Percentiles rank a stretch among this genome's conserved stretches.
phyloP scores from a whole-genome alignment of 345 rosid genomes.

The Lepidium didymum region DNA sequence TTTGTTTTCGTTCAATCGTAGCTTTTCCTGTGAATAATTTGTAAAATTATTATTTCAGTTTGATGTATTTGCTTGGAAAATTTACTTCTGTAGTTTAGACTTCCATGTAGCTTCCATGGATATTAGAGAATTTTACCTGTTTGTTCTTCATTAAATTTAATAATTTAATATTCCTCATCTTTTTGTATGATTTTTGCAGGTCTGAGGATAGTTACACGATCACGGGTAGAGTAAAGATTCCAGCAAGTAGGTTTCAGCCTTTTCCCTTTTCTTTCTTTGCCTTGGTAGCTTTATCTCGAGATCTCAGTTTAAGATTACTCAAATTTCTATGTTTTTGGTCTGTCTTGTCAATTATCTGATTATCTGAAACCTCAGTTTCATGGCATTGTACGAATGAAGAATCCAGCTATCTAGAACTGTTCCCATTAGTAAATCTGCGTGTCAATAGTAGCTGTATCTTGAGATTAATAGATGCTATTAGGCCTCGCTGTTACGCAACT shows the following conservation, averaged over 20 bases:
- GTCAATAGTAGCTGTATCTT: neutral
- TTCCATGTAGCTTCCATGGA: neutral
- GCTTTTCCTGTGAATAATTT: neutral
- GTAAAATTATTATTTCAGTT: neutral
- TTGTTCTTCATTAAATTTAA: neutral
- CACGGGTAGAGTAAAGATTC: constrained; percentile 74
- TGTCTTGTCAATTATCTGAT: neutral
- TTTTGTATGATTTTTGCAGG: constrained; percentile 33
- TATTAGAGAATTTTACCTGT: neutral
- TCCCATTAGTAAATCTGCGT: neutral
- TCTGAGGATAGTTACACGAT: constrained; percentile 60
- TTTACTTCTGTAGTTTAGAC: neutral
- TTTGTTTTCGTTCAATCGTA: neutral
- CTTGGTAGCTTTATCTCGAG: neutral
- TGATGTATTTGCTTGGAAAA: neutral
- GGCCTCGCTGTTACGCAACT: neutral
- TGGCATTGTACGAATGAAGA: neutral
- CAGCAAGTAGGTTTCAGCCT: constrained; percentile 37
- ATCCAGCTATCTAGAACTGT: neutral
- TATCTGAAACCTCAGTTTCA: neutral
- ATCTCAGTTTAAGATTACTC: neutral
- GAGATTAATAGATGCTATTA: neutral
- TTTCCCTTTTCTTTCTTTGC: neutral
- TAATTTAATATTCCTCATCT: neutral
- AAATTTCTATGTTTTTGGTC: neutral